These are phyloP conservation scores for Trypanosoma avium DNA, from an alignment of 208 protist species.

Conservation along the genomic window DNA sequence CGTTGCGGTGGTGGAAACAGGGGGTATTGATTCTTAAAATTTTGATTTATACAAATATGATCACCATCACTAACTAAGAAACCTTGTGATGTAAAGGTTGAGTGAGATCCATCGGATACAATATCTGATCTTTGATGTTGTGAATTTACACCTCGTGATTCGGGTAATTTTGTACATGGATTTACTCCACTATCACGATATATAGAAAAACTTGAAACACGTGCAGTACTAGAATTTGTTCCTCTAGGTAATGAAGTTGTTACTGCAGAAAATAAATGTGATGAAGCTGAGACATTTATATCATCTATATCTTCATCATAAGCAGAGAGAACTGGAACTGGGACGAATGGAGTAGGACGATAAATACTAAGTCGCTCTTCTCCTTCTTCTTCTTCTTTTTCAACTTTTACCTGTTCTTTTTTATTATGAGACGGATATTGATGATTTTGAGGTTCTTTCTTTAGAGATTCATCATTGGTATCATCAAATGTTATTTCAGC, in stretches of 20 bases:
- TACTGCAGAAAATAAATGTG: constrained; percentile 12
- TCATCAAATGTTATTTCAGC: constrained; percentile 38
- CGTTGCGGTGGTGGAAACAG: constrained; percentile 9
- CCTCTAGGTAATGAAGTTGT: constrained; percentile 26
- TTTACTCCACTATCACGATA: constrained; percentile 56
- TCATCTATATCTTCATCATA: constrained; percentile 4
- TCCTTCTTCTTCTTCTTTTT: constrained; percentile 7
- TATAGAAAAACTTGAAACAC: constrained; percentile 73
- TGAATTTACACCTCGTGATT: neutral
- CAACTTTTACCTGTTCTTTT: too few relatives aligned
- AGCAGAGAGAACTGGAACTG: neutral
- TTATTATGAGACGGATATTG: too few relatives aligned
- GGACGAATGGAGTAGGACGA: constrained; percentile 6
- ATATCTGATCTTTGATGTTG: constrained; percentile 1
- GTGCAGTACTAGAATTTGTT: neutral
- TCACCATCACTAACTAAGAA: neutral
- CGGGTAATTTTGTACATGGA: neutral
- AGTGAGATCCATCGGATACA: constrained; percentile 10
- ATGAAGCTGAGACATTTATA: constrained; percentile 42
- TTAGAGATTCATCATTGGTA: neutral
- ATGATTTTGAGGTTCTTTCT: neutral
- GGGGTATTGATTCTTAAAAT: neutral
- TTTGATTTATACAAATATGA: too few relatives aligned
- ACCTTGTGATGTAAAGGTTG: neutral
- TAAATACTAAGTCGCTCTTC: neutral